Conservation (phyloP, 768 basidiomycete genomes). For the Macrolepiota albuminosa region DNA sequence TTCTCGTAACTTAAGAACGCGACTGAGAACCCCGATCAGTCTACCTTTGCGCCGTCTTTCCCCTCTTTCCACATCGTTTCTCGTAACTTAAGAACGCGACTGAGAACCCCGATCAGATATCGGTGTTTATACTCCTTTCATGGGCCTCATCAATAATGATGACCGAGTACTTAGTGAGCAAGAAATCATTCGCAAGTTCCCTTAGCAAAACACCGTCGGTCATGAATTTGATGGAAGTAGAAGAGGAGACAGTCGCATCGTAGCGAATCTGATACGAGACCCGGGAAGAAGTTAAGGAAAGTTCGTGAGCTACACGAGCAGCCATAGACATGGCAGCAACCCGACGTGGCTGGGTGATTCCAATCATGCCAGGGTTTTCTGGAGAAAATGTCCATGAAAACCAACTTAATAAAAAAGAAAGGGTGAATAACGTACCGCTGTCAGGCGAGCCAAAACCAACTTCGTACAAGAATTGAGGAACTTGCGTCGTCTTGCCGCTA, state of each 20-base stretch:
- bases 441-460: conserved; percentile 85
- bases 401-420: not conserved
- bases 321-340: conserved; percentile 98
- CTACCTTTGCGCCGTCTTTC: conserved; percentile 66
- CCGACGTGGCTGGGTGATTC: conserved; percentile 93
- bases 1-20: conserved; percentile 86
- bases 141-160: conserved; percentile 98
- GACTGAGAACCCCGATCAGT: conserved; percentile 92
- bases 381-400: conserved; percentile 2
- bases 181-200: conserved; percentile 87
- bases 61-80: conserved; percentile 86
- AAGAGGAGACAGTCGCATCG: conserved; percentile 85
- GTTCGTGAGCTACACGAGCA: conserved; percentile 84
- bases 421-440: conserved; percentile 52
- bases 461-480: conserved; percentile 98
- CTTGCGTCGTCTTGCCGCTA: conserved; percentile 97
- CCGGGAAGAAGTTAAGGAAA: conserved; percentile 74
- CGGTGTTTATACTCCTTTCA: conserved; percentile 97
- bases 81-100: conserved; percentile 83
- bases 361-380: conserved; percentile 99
- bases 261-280: conserved; percentile 99
- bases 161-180: conserved; percentile 91
- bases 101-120: conserved; percentile 97
- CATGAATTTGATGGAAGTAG: conserved; percentile 98
- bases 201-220: conserved; percentile 96